These are phyloP conservation scores for Fusarium cyanostomum DNA, from an alignment of 2,329 filamentous ascomycete genomes.

Conservation along the genomic window DNA sequence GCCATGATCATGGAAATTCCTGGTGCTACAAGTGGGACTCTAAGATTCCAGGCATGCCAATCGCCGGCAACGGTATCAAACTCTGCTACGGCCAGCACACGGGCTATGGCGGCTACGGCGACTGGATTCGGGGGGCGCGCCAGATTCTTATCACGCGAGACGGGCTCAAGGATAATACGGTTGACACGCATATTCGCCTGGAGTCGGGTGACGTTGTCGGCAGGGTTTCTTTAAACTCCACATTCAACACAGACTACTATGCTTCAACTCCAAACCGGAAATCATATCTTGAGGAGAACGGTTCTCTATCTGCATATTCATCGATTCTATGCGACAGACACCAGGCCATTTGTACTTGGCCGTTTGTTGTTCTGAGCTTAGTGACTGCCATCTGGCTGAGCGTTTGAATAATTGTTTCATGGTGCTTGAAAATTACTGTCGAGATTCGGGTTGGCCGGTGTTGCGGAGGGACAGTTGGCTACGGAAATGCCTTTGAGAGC, in stretches of 20 bases:
- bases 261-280: slow-evolving; percentile 53
- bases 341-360: no score
- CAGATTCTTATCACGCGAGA: slow-evolving; percentile 62
- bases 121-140: slow-evolving; percentile 68
- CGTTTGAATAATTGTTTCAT: no score
- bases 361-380: no score
- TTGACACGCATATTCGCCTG: slow-evolving; percentile 69
- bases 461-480: no score
- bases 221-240: slow-evolving; percentile 64
- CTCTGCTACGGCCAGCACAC: slow-evolving; percentile 71
- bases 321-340: no score
- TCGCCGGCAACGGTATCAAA: slow-evolving; percentile 55
- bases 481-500: no score
- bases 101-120: slow-evolving; percentile 75
- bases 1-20: slow-evolving; percentile 72
- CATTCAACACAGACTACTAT: slow-evolving; percentile 67
- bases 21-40: slow-evolving; percentile 65
- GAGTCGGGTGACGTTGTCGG: slow-evolving; percentile 64
- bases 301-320: not conserved
- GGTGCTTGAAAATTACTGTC: no score
- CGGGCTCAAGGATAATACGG: slow-evolving; percentile 50
- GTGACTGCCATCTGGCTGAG: no score
- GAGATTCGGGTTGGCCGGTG: no score
- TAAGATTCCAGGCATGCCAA: slow-evolving; percentile 57
- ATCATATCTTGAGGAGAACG: slow-evolving; percentile 29